Evolutionary conservation across 2,329 filamentous ascomycete genomes (phyloP).

Genomic region (Alternaria panax): DNA sequence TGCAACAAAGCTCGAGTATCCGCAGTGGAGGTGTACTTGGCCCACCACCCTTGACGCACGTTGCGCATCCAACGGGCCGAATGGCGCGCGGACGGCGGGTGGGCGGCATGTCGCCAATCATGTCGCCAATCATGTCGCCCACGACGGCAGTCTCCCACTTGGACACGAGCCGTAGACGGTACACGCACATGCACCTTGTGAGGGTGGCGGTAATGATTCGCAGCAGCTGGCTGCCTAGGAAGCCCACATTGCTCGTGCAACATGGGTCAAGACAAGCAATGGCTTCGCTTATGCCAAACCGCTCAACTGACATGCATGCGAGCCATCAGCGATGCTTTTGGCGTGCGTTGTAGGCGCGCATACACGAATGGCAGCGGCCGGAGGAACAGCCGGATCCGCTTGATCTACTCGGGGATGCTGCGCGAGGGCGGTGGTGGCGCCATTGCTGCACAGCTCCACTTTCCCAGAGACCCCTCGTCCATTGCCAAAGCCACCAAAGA

Average conservation of each 20-base stretch:
- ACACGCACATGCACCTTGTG: background rate
- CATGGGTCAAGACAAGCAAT: background rate
- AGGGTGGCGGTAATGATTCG: background rate
- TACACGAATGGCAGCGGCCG: conserved; percentile 6
- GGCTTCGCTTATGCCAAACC: background rate
- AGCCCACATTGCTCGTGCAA: background rate
- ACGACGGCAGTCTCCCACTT: background rate
- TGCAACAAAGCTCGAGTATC: conserved; percentile 1
- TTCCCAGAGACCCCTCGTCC: conserved; percentile 4
- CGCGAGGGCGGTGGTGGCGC: conserved; percentile 6
- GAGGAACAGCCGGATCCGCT: conserved; percentile 1
- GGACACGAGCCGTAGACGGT: too few relatives aligned
- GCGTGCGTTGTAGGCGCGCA: background rate
- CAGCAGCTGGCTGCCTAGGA: background rate
- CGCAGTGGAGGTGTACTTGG: background rate
- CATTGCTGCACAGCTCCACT: conserved; percentile 4
- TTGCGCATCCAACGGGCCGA: background rate
- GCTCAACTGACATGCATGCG: background rate
- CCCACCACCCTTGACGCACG: background rate
- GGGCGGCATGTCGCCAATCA: background rate
- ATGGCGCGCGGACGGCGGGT: background rate
- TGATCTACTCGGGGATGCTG: conserved; percentile 14
- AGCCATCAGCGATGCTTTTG: conserved; percentile 3
- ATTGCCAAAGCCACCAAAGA: conserved; percentile 2
- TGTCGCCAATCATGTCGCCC: background rate